Percentiles rank a stretch among this genome's conserved stretches.
Conservation (phyloP, 768 basidiomycete genomes). For the Agaricus sinodeliciosus region DNA sequence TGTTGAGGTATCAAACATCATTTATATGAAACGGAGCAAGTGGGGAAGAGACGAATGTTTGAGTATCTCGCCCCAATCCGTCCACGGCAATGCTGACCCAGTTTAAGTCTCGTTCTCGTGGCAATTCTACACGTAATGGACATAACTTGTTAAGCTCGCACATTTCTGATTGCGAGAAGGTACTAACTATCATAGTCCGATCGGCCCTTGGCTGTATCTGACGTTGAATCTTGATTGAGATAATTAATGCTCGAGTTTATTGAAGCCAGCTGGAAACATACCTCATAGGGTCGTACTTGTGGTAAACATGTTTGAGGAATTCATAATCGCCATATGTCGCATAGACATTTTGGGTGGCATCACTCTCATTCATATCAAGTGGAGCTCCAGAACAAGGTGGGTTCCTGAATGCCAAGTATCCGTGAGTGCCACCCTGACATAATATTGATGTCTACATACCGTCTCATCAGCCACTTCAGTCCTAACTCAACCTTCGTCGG, state of each 20-base stretch:
- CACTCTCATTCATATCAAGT: constrained; percentile 34
- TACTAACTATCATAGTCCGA: constrained; percentile 4
- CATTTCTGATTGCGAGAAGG: neutral
- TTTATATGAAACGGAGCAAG: no score
- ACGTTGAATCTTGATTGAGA: constrained; percentile 7
- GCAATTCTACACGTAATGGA: no score
- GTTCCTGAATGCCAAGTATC: constrained; percentile 18
- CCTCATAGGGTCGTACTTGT: constrained; percentile 39
- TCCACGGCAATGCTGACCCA: no score
- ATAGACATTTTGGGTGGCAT: constrained; percentile 30
- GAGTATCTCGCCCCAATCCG: no score
- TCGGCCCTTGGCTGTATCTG: constrained; percentile 10
- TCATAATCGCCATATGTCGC: constrained; percentile 32
- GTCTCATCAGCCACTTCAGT: constrained; percentile 20
- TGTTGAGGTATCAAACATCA: no score
- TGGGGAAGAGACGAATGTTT: no score
- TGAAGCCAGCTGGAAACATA: constrained; percentile 21
- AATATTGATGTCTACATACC: constrained; percentile 18
- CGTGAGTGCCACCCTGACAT: neutral
- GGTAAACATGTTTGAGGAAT: constrained; percentile 28
- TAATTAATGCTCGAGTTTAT: constrained; percentile 15
- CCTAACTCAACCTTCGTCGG: constrained; percentile 19
- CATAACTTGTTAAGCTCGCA: no score
- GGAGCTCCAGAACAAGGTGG: constrained; percentile 31
- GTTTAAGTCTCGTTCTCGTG: no score